Base-by-base conservation (phyloP, 2,329 filamentous ascomycete species). In the Botryotinia calthae region DNA sequence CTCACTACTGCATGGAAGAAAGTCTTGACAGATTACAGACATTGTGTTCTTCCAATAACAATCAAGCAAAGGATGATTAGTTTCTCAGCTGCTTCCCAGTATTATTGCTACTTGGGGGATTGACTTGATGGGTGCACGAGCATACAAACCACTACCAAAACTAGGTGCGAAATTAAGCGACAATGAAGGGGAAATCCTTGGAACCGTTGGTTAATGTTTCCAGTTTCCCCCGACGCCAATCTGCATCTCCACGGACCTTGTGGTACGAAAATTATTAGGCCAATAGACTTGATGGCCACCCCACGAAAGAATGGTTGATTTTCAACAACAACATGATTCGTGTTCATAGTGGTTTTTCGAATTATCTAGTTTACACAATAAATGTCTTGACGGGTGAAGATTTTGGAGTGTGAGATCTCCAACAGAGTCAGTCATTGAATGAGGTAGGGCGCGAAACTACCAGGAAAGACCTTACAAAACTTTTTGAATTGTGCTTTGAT, bases 121-220 rank as follows among this genome's bases (percentile, higher is more conserved):
- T 67, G 64, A 20, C n/a, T 66, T 67, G 64, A 67, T 56, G 48
- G 64, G 48, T 67, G 64, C 25, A 42, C 64, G 12, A 66, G 28
- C 63, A 65, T 48, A 14, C 31, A 66, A 54, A 40, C 14, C 31
- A 54, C 16, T 2, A 25, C 28, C 16, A 56, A 56, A 56, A 12
- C 51, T 28, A 56, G 14, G 51, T 56, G n/a, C n/a, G n/a, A 48
- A 42, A 28, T 54, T 56, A 67, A 37, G 65, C 65, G 65, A 67
- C 28, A 67, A 67, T 67, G 65, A 67, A 67, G 65, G 65, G 65
- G 65, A 28, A 56, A 67, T 67, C 48, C 65, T 56, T 42, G 65
- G n/a, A 56, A 16, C 18, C 65, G 34, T 56, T 67, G 22, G 20
- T 42, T 28, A 28, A 40, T 37, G 44, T 65, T 65, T 65, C 44